Base-by-base conservation (phyloP, 352 stramenopile genomes). In the Poterioochromonas sp. region DNA sequence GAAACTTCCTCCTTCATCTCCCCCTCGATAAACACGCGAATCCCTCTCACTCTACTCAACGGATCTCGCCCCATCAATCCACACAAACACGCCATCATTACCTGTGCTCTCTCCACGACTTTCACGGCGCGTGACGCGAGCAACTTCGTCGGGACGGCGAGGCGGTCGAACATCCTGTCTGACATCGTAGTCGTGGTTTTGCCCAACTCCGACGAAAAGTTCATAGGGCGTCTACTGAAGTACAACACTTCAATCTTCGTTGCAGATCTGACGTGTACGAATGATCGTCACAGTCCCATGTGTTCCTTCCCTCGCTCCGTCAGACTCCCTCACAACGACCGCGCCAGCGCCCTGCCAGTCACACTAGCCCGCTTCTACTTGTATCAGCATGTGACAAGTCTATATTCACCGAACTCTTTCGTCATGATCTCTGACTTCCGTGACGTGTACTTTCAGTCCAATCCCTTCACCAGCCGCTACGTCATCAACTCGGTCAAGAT, bases 181-280 rank as follows among this genome's bases (percentile, higher is more conserved):
- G 63, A 73, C 32, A 73, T 73, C 37, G 63, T 73, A 26, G 63
- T 73, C n/a, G 22, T 32, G 2, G 40, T 73, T 47, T 29, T 47
- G 8, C 35, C 34, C 32, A 47, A 73, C 3, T 34, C n/a, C 11
- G 63, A 73, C 26, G 29, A 44, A 8, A 8, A 47, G 35, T 51
- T 26, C 2, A 5, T 40, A 3, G 35, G 5, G 22, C 22, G 32
- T 12, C 40, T 73, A 29, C 11, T 11, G 8, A 5, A 26, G 20
- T 73, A 26, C 29, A 73, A 73, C 37, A 29, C 35, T 29, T 12
- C 8, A 8, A 49, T 73, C 18, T 32, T 47, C 8, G 40, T 49
- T 12, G 63, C n/a, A 22, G 35, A 73, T 58, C 15, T 26, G 15
- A 58, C 47, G 15, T 15, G 15, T 26, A 26, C 15, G 15, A 26